phyloP scores from a whole-genome alignment of 148 eudicot genomes.

The Rhododendron ovatum region DNA sequence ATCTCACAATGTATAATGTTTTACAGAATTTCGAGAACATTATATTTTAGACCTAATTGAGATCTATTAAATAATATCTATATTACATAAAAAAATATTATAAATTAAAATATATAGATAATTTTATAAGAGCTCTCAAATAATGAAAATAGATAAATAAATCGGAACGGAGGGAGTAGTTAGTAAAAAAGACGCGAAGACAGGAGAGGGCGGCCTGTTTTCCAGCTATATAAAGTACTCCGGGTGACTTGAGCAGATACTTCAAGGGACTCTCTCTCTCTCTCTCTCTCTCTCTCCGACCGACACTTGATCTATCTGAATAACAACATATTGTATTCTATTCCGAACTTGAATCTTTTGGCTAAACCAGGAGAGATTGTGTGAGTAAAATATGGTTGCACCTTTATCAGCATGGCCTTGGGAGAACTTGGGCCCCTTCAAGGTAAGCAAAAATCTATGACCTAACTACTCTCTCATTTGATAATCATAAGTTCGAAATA shows the following conservation, averaged over 20 bases:
- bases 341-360: neutral
- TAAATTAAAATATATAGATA: too few relatives aligned
- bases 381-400: conserved; percentile 41
- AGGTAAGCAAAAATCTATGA: conserved; percentile 38
- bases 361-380: neutral
- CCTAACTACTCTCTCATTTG: neutral
- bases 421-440: conserved; percentile 63
- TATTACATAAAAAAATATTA: too few relatives aligned
- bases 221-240: conserved; percentile 5
- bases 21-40: too few relatives aligned
- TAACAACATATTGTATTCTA: neutral
- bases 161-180: too few relatives aligned
- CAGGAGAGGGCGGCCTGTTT: neutral
- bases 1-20: too few relatives aligned
- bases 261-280: neutral
- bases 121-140: too few relatives aligned
- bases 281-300: neutral
- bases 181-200: too few relatives aligned
- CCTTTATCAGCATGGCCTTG: conserved; percentile 70
- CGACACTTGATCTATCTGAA: neutral
- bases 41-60: too few relatives aligned
- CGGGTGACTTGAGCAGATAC: neutral
- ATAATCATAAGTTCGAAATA: neutral
- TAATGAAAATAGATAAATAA: too few relatives aligned
- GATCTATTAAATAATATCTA: too few relatives aligned